Percentiles rank a stretch among this genome's conserved stretches.
Evolutionary conservation across 2,329 filamentous ascomycete species (phyloP).

Genomic region (Xylaria sp.): DNA sequence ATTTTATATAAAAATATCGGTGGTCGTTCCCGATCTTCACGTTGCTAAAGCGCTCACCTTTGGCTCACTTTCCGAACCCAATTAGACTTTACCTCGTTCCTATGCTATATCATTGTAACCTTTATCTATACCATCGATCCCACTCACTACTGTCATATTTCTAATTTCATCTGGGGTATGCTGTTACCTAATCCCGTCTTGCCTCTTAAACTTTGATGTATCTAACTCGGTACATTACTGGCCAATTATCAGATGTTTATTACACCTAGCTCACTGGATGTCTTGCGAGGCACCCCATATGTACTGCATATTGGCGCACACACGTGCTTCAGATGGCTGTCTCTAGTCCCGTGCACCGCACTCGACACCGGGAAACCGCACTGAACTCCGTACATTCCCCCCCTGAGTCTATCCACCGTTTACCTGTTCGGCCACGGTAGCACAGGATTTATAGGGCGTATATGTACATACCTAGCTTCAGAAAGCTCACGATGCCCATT

Average conservation of each 20-base stretch:
- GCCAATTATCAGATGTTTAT: neutral
- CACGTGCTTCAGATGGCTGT: neutral
- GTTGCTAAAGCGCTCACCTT: no score
- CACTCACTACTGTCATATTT: no score
- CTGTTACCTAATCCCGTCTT: neutral
- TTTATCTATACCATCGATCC: no score
- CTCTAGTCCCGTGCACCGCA: neutral
- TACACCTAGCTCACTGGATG: neutral
- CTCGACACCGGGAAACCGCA: neutral
- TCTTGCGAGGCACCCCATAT: neutral
- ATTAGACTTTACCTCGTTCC: no score
- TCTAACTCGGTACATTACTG: neutral
- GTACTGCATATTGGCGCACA: neutral
- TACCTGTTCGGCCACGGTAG: neutral
- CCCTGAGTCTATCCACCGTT: neutral
- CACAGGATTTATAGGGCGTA: neutral
- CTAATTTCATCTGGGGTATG: neutral
- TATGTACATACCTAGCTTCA: neutral
- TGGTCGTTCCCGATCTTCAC: no score
- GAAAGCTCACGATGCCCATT: conserved; percentile 19
- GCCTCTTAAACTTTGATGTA: no score
- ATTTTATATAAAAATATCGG: no score
- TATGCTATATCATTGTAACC: no score
- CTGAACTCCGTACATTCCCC: neutral
- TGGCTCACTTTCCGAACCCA: no score